Evolutionary conservation across 495 filamentous ascomycete species (phyloP).

Genomic region (Collariella sp.): DNA sequence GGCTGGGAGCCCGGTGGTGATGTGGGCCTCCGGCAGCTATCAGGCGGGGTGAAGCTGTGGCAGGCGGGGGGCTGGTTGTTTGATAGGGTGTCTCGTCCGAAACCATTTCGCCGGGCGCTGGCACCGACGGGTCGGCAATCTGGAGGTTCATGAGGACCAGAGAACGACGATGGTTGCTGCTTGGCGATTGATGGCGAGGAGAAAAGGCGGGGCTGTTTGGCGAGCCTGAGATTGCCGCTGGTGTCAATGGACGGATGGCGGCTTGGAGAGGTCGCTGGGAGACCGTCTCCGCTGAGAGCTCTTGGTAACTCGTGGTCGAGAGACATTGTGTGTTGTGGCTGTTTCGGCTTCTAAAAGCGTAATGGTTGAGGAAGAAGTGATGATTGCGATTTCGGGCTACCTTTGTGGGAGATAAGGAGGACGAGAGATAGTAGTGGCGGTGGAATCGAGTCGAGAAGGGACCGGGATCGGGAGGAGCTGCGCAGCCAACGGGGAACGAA

Average conservation of each 20-base stretch:
- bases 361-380: neutral
- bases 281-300: conserved; percentile 25
- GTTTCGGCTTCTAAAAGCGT: neutral
- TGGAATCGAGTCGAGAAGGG: neutral
- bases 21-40: conserved; percentile 47
- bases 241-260: conserved; percentile 46
- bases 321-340: conserved; percentile 29
- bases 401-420: neutral
- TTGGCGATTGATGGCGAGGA: conserved; percentile 47
- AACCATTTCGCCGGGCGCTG: conserved; percentile 56
- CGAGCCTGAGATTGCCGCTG: conserved; percentile 33
- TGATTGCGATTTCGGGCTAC: neutral
- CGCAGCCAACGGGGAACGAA: neutral
- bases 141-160: conserved; percentile 65
- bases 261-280: conserved; percentile 43
- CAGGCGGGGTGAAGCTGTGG: conserved; percentile 51
- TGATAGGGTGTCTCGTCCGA: conserved; percentile 37
- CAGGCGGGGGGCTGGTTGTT: conserved; percentile 48
- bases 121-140: conserved; percentile 56
- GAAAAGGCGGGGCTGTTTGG: conserved; percentile 45
- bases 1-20: conserved; percentile 59
- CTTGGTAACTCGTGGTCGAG: conserved; percentile 38
- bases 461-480: neutral
- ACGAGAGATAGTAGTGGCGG: neutral
- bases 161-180: conserved; percentile 54